Evolutionary conservation across 495 filamentous ascomycete species (phyloP), one percentile per base, ranked within the genome.

Genomic region (Thermothielavioides terrestris): DNA sequence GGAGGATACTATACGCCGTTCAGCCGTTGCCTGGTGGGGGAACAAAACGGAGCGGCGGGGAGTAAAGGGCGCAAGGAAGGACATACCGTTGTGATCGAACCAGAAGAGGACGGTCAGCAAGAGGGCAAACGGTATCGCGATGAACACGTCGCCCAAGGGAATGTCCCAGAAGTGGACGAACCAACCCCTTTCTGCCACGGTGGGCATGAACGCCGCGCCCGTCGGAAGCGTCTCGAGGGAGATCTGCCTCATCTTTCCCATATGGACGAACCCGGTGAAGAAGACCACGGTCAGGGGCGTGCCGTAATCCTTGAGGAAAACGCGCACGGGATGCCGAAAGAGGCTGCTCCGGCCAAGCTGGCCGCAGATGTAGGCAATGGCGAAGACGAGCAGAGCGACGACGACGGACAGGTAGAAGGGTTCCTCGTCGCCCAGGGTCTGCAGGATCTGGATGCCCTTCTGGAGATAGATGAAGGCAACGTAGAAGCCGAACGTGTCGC

Each of bases 111-210:
- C 82, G 0, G 89, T 95, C 25, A 95, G 71, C 6, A 95, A 73
- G 34, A 95, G 57, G 1, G 85, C 89, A 65, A 95, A 92, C 0
- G 91, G 91, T 20, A 95, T 80, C 8, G 91, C 90, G 41, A 94
- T 67, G 61, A 95, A 95, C 11, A 96, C 75, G 58, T 90, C 80
- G 0, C 72, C 77, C 20, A 85, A 77, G 21, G 69, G 66, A 38
- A 95, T 77, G 53, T 91, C 77, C 91, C 91, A 96, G 65, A 97
- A 95, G 54, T 79, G 69, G 7, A 97, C 77, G 44, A 96, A 75
- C 91, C 91, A 97, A 8, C 73, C 71, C 6, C 90, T 77, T 55
- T 88, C 80, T 1, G 68, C 18, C 27, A 50, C 67, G 0, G 91
- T 95, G 2, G 91, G 90, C 54, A 80, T 83, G 72, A 95, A 97